These are phyloP conservation scores for Mycocentrospora acerina DNA, from an alignment of 2,329 filamentous ascomycete genomes.

Conservation along the genomic window DNA sequence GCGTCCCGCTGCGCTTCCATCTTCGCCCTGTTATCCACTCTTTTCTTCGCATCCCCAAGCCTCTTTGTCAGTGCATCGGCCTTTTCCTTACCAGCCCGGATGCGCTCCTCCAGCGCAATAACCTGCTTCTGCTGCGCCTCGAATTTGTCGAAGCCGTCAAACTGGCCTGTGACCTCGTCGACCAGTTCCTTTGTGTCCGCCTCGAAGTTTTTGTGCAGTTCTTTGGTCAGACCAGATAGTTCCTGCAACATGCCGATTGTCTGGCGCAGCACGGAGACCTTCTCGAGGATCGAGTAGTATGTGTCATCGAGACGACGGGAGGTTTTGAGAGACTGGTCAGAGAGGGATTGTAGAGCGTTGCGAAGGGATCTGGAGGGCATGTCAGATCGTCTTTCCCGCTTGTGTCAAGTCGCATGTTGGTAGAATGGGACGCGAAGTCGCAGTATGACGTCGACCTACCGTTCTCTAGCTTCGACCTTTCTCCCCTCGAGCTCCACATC, in stretches of 20 bases:
- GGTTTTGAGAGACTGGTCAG: constrained; percentile 61
- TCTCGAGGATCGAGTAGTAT: constrained; percentile 73
- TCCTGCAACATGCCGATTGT: constrained; percentile 67
- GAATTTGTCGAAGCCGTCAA: constrained; percentile 64
- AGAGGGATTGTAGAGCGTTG: constrained; percentile 49
- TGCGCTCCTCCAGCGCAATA: constrained; percentile 60
- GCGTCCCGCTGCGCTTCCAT: constrained; percentile 69
- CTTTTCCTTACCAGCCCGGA: constrained; percentile 61
- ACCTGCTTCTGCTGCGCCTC: constrained; percentile 66
- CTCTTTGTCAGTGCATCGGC: constrained; percentile 62
- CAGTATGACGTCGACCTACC: constrained; percentile 26
- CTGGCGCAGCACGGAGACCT: constrained; percentile 63
- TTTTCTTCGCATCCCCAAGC: constrained; percentile 63
- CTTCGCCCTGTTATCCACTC: constrained; percentile 68
- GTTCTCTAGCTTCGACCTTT: constrained; percentile 39
- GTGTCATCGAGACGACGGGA: constrained; percentile 70
- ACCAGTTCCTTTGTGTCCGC: constrained; percentile 61
- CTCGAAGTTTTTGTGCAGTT: constrained; percentile 61
- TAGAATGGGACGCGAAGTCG: neutral
- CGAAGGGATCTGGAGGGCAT: constrained; percentile 40
- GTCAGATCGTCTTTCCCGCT: constrained; percentile 14
- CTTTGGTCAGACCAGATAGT: constrained; percentile 62
- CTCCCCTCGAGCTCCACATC: constrained; percentile 43
- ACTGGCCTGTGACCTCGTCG: constrained; percentile 61
- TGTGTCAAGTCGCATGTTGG: neutral